A percentile compares a stretch with the other conserved stretches of the same genome.
Conservation (phyloP, 768 basidiomycete species). For the Chalciporus pseudorubinellus region DNA sequence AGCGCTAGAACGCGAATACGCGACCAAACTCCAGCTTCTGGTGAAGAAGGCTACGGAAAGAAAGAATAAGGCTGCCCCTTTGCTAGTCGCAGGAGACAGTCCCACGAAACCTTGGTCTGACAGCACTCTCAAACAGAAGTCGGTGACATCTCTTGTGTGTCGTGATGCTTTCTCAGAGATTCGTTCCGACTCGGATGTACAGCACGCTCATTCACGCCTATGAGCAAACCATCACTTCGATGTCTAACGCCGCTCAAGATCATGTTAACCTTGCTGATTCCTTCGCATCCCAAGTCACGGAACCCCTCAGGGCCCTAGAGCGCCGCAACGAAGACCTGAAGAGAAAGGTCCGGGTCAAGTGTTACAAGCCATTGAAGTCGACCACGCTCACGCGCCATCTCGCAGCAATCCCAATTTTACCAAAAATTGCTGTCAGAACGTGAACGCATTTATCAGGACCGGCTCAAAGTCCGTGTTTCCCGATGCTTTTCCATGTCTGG, state of each 20-base stretch:
- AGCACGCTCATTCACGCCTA: conserved; percentile 71
- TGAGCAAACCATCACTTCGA: conserved; percentile 59
- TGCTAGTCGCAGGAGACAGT: conserved; percentile 61
- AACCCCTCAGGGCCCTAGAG: conserved; percentile 59
- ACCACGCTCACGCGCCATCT: conserved; percentile 14
- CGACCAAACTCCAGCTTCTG: conserved; percentile 62
- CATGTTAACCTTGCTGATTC: conserved; percentile 66
- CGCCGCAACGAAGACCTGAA: conserved; percentile 62
- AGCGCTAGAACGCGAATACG: conserved; percentile 76
- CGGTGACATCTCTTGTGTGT: conserved; percentile 7
- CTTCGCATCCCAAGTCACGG: conserved; percentile 57
- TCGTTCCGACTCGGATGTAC: conserved; percentile 33
- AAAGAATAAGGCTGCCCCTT: conserved; percentile 55
- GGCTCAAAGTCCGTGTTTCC: conserved; percentile 55
- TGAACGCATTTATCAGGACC: conserved; percentile 65
- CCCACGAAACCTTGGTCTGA: conserved; percentile 64
- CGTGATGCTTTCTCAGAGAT: conserved; percentile 11
- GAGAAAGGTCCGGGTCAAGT: conserved; percentile 51
- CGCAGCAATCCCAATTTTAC: conserved; percentile 66
- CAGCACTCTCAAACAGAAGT: conserved; percentile 56
- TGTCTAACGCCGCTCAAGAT: conserved; percentile 61
- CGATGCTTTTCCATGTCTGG: not conserved
- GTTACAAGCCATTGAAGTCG: not conserved
- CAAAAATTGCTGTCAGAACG: conserved; percentile 69
- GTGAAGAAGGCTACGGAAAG: conserved; percentile 69